Evolutionary conservation across 257 asterid genomes (phyloP).

Genomic region (Echium plantagineum): DNA sequence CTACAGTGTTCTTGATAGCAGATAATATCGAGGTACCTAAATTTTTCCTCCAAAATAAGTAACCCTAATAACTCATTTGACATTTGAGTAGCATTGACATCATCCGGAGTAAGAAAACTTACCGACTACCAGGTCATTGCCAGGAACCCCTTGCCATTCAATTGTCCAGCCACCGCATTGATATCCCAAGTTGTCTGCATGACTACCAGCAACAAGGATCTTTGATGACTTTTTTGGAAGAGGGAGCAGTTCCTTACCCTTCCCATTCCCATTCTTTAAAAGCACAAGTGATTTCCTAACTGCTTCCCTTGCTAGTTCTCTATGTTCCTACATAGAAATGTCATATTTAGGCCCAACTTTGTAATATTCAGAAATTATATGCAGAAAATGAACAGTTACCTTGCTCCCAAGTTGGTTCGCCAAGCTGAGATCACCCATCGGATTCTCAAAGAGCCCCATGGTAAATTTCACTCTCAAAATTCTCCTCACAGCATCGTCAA

Average conservation of each 20-base stretch:
- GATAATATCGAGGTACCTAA: slow-evolving; percentile 15
- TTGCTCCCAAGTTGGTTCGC: slow-evolving; percentile 36
- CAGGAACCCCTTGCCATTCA: slow-evolving; percentile 39
- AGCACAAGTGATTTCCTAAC: slow-evolving; percentile 47
- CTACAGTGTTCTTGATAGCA: slow-evolving; percentile 12
- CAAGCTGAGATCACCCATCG: slow-evolving; percentile 32
- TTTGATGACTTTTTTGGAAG: slow-evolving; percentile 32
- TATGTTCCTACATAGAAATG: slow-evolving; percentile 16
- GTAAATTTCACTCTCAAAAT: slow-evolving; percentile 48
- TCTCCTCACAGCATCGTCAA: slow-evolving; percentile 54
- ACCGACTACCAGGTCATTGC: slow-evolving; percentile 34
- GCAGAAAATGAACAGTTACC: slow-evolving; percentile 11
- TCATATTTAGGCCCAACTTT: neutral
- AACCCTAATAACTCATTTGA: no score
- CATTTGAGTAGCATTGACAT: neutral
- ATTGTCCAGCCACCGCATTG: slow-evolving; percentile 60
- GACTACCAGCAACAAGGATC: slow-evolving; percentile 41
- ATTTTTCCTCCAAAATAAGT: neutral
- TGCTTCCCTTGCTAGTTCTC: slow-evolving; percentile 46
- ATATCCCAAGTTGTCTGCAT: slow-evolving; percentile 37
- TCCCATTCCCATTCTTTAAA: slow-evolving; percentile 31
- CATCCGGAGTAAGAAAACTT: neutral
- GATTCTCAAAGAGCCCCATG: slow-evolving; percentile 56
- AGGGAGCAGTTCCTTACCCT: slow-evolving; percentile 29
- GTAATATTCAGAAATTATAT: neutral